Conservation (phyloP, 371 early-diverging fungal species). For the Enterocytospora artemiae region DNA sequence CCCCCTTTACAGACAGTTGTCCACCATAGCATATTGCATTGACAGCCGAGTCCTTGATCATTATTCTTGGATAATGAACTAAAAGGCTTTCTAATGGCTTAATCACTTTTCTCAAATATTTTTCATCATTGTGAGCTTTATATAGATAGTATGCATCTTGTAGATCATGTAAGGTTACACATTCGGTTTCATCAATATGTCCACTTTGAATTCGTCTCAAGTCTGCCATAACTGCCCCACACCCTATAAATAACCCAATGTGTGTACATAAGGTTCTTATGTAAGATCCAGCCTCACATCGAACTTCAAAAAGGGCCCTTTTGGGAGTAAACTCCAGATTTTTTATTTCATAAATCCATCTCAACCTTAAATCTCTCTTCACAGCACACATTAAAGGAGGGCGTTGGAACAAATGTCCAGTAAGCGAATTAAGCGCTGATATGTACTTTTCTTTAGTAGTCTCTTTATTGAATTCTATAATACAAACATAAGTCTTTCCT, state of each 20-base stretch:
- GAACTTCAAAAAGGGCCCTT: slow-evolving; percentile 86
- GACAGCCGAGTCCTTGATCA: slow-evolving; percentile 94
- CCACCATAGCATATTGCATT: slow-evolving; percentile 98
- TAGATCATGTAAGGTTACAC: slow-evolving; percentile 94
- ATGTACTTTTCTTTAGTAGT: slow-evolving; percentile 43
- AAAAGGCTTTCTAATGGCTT: slow-evolving; percentile 89
- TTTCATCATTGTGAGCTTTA: slow-evolving; percentile 82
- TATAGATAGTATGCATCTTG: slow-evolving; percentile 92
- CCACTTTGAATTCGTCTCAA: slow-evolving; percentile 93
- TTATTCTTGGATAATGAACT: slow-evolving; percentile 83
- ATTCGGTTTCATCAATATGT: slow-evolving; percentile 70
- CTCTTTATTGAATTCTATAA: slow-evolving; percentile 66
- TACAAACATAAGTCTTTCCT: slow-evolving; percentile 89
- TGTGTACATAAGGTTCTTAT: slow-evolving; percentile 97
- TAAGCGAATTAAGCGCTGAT: slow-evolving; percentile 75
- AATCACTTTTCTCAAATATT: slow-evolving; percentile 80
- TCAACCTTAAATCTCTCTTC: slow-evolving; percentile 94
- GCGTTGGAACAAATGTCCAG: slow-evolving; percentile 94
- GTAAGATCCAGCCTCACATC: slow-evolving; percentile 98
- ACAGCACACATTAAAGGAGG: slow-evolving; percentile 98
- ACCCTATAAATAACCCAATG: slow-evolving; percentile 83
- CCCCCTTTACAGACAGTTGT: slow-evolving; percentile 90
- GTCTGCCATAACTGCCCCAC: slow-evolving; percentile 98
- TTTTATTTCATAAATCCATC: slow-evolving; percentile 88
- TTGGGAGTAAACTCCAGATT: slow-evolving; percentile 84